Conservation (phyloP, 768 basidiomycete species). For the Cystobasidium tubakii region DNA sequence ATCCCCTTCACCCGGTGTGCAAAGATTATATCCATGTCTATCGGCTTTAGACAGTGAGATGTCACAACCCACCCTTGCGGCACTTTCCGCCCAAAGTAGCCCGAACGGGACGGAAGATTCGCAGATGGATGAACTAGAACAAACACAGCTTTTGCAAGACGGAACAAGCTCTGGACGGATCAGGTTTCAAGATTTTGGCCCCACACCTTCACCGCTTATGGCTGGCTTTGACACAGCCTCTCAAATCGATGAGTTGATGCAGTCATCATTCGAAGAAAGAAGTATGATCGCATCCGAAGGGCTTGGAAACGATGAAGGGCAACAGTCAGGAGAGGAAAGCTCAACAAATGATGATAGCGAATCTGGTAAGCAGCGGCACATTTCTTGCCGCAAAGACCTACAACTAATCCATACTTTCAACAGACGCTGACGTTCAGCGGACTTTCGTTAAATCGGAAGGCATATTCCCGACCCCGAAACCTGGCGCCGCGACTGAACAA, state of each 20-base stretch:
- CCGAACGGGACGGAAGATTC: background rate
- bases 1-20: background rate
- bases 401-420: background rate
- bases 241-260: constrained; percentile 12
- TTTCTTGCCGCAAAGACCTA: background rate
- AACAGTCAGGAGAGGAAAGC: background rate
- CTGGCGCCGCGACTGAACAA: background rate
- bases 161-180: background rate
- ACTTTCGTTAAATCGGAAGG: background rate
- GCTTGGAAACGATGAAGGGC: background rate
- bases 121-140: constrained; percentile 18
- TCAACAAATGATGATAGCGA: background rate
- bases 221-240: constrained; percentile 4
- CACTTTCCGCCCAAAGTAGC: background rate
- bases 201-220: background rate
- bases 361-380: background rate
- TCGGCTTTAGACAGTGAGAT: background rate
- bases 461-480: background rate
- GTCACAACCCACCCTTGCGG: background rate
- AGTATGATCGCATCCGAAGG: background rate
- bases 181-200: background rate
- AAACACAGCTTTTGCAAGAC: background rate
- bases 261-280: constrained; percentile 1
- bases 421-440: background rate
- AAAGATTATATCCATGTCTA: background rate